Conservation (phyloP, 805 yeast species). For the Saturnispora diversa region DNA sequence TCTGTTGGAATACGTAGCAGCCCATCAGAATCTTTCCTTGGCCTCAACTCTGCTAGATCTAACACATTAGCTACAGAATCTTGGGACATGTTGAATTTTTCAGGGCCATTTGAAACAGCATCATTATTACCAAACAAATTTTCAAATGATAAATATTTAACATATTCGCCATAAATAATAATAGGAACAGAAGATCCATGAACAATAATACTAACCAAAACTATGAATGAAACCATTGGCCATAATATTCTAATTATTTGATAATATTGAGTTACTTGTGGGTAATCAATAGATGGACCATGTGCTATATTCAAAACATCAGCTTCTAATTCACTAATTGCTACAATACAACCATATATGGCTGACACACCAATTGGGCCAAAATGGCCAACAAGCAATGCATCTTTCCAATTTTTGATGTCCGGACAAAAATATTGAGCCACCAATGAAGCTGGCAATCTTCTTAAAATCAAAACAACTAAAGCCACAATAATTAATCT, state of each 20-base stretch:
- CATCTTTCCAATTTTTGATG: slow-evolving; percentile 57
- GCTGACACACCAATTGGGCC: slow-evolving; percentile 61
- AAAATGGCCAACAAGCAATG: slow-evolving; percentile 64
- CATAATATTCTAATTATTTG: slow-evolving; percentile 33
- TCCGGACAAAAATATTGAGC: slow-evolving; percentile 54
- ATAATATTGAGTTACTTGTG: slow-evolving; percentile 22
- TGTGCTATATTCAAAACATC: slow-evolving; percentile 31
- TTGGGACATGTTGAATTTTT: slow-evolving; percentile 13
- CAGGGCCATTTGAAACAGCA: slow-evolving; percentile 13
- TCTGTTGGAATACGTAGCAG: slow-evolving; percentile 28
- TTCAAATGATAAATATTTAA: slow-evolving; percentile 37
- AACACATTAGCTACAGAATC: slow-evolving; percentile 18
- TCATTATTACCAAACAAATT: slow-evolving; percentile 4
- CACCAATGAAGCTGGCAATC: slow-evolving; percentile 48
- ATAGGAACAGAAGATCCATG: slow-evolving; percentile 58
- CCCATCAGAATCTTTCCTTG: slow-evolving; percentile 30
- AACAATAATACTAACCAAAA: slow-evolving; percentile 47
- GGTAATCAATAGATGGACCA: slow-evolving; percentile 29
- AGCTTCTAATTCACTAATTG: slow-evolving; percentile 30
- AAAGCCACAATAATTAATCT: slow-evolving; percentile 43
- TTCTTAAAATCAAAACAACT: slow-evolving; percentile 42
- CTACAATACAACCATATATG: slow-evolving; percentile 30
- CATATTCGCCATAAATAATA: slow-evolving; percentile 65
- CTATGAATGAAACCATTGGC: slow-evolving; percentile 47
- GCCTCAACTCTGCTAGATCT: slow-evolving; percentile 27